A percentile compares a stretch with the other conserved stretches of the same genome.
phyloP scores from a whole-genome alignment of 2,329 filamentous ascomycete genomes.

The Rutstroemia sp. region DNA sequence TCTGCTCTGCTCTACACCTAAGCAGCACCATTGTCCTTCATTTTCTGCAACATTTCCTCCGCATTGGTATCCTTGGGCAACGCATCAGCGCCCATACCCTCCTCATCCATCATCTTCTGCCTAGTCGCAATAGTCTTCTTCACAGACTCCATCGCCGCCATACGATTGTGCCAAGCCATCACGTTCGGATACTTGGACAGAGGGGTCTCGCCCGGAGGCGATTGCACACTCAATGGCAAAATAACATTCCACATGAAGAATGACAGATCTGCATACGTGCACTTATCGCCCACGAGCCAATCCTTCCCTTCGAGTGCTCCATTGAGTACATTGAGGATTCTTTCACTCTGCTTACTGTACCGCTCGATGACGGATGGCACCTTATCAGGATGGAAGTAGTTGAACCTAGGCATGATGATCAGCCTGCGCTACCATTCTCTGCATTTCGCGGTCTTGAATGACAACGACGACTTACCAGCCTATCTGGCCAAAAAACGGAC shows the following conservation, averaged over 20 bases:
- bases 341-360: slow-evolving; percentile 38
- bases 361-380: slow-evolving; percentile 36
- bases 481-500: slow-evolving; percentile 3
- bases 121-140: background rate
- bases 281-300: slow-evolving; percentile 34
- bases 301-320: slow-evolving; percentile 23
- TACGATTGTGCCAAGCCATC: background rate
- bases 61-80: background rate
- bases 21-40: background rate
- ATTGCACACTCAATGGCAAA: background rate
- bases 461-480: background rate
- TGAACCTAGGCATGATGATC: slow-evolving; percentile 18
- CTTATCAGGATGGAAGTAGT: slow-evolving; percentile 32
- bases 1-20: background rate
- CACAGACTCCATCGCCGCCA: background rate
- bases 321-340: slow-evolving; percentile 34
- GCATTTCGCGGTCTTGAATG: background rate
- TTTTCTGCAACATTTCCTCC: background rate
- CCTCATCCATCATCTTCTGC: background rate
- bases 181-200: background rate
- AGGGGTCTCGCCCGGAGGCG: background rate
- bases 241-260: slow-evolving; percentile 28
- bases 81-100: background rate
- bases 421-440: background rate
- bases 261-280: slow-evolving; percentile 33